Evolutionary conservation across 2,329 filamentous ascomycete genomes (phyloP), one percentile per base, ranked within the genome.

Genomic region (Mycocentrospora acerina): DNA sequence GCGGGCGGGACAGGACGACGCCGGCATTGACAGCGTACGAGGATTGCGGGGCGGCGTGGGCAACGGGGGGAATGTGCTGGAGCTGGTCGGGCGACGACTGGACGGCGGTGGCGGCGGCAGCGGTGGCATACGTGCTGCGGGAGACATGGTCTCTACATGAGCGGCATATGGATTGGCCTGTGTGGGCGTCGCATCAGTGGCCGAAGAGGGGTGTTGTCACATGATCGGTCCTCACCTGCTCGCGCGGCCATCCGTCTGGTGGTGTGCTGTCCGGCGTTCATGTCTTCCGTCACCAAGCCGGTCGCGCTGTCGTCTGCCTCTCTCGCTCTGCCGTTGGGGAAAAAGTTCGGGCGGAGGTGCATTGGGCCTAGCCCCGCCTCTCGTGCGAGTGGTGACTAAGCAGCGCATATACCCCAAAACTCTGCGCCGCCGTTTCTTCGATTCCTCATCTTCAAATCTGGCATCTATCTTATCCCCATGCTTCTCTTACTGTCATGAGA

Each of bases 391-490:
- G 31, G 52, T 52, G 46, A 44, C 38, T 51, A 46, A 51, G 37
- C 48, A 29, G 16, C 28, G 17, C 25, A 24, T 35, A 37, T 38
- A 29, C 15, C 40, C 33, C 49, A 59, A 52, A 54, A 51, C 55
- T 52, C 42, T 42, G 37, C 35, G 37, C 32, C 44, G 35, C 48
- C 44, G 32, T 41, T 53, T 31, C 29, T 16, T 2, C 24, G 5
- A 33, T 56, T 57, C 66, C 67, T 69, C 45, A 48, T 68, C 74
- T 78, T 76, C 59, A 55, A 45, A 44, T 66, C n/a, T 51, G 85
- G 85, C 87, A 86, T 81, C 54, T 74, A 71, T 79, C 89, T 95
- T 96, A 96, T 95, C 90, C 81, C 90, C 88, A 90, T 83, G 80
- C 83, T 79, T 76, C 62, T 76, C 71, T 73, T 66, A 71, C 69